phyloP scores from a whole-genome alignment of 129 eudicot species.

The carrot (Daucus carota) region DH1_v3.0 NC_030381.2:30237501-30238000 shows the following conservation, averaged over 20 bases:
- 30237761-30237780: not conserved
- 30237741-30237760: not conserved
- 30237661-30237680: not conserved
- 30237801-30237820: not conserved
- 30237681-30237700: not conserved
- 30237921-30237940: not conserved
- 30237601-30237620: not conserved
- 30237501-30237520: not conserved
- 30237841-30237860: not conserved
- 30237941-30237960: slow-evolving; percentile 7
- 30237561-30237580: not conserved
- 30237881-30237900: slow-evolving; percentile 8
- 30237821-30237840: not conserved
- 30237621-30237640: not conserved
- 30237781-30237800: not conserved
- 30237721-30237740: slow-evolving; percentile 7
- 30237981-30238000: not conserved
- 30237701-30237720: not conserved
- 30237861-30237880: slow-evolving; percentile 4
- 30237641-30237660: not conserved
- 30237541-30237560: too few species aligned
- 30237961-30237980: not conserved
- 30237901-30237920: not conserved
- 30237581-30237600: not conserved
- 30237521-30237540: too few species aligned